Base-by-base conservation (phyloP, 306 rosid species). In the Benincasa hispida region DNA sequence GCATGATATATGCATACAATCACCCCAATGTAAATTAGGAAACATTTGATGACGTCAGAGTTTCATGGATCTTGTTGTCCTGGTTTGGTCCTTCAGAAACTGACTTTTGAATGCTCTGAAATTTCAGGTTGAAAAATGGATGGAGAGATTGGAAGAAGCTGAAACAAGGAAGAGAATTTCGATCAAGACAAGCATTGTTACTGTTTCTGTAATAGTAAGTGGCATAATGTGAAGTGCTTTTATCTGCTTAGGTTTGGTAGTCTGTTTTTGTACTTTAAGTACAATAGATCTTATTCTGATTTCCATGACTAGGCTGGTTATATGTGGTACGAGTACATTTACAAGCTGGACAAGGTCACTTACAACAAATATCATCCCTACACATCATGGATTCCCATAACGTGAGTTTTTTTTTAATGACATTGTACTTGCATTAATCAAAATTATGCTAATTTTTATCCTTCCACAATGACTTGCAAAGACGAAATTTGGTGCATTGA, bases 381-480 rank as follows among this genome's bases (percentile, higher is more conserved):
- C 89, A 94, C 99, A 62, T 94, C 99, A 50, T 94, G 99, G 99
- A 94, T 94, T 83, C 99, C 96, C 32, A 94, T 94, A 78, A 94
- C 96, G 97, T 94, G 81, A 28, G 97, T 90, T 60, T 74, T 77
- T 19, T 1, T 45, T 45, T 45, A 10, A 10, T 45, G 62, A 50
- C 12, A 58, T 75, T 41, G 27, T 62, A 79, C 72, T 32, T 76
- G 24, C 69, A 30, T 18, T 76, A 59, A 55, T 63, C 78, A 61
- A 8, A 55, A 55, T 57, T 8, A 22, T 67, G 34, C 30, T 67
- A 21, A 45, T 28, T 79, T 22, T 12, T 5, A 22, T 51, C n/a
- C 30, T 27, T 28, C 45, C 8, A 27, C 2, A 47, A 5, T 50
- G 76, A 19, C 47, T 47, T 6, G 8, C 24, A 24, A 5, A 70